A percentile compares a stretch with the other conserved stretches of the same genome.
These are phyloP conservation scores for Aspergillus tanneri DNA, from an alignment of 2,329 filamentous ascomycete species.

Conservation along the genomic window DNA sequence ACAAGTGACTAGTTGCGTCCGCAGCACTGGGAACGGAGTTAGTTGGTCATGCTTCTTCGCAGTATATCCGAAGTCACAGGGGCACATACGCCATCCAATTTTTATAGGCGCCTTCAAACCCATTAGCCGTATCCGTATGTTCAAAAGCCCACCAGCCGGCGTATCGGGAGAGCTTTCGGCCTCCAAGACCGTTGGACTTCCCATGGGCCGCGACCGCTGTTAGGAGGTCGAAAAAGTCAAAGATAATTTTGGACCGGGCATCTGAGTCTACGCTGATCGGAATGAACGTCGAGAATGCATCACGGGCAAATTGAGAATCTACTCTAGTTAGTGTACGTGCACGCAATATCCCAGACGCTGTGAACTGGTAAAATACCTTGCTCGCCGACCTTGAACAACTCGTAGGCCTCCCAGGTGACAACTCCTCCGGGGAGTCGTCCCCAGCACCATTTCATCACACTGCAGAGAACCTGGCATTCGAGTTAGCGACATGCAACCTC, in stretches of 20 bases:
- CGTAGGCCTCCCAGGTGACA: constrained; percentile 95
- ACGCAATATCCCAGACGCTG: constrained; percentile 5
- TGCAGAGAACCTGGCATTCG: constrained; percentile 72
- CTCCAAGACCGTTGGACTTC: constrained; percentile 88
- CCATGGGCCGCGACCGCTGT: constrained; percentile 88
- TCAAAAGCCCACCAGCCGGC: constrained; percentile 99
- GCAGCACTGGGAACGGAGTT: constrained; percentile 64
- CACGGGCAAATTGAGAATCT: constrained; percentile 89
- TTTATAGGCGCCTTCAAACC: constrained; percentile 92
- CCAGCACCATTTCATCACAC: constrained; percentile 98
- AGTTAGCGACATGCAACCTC: constrained; percentile 6
- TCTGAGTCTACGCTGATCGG: constrained; percentile 88
- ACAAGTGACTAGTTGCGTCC: constrained; percentile 92
- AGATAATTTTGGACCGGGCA: constrained; percentile 82
- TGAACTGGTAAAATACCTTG: constrained; percentile 59
- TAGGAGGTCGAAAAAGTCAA: constrained; percentile 93
- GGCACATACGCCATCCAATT: constrained; percentile 71
- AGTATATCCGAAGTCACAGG: constrained; percentile 1
- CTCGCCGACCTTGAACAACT: constrained; percentile 92
- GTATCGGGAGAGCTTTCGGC: constrained; percentile 89
- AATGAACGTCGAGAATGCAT: constrained; percentile 95
- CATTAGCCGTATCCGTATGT: constrained; percentile 78
- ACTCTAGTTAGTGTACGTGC: constrained; percentile 23
- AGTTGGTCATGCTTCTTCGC: constrained; percentile 23
- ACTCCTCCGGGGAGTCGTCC: constrained; percentile 85